These are phyloP conservation scores for Globomyces pollinis-pini DNA, from an alignment of 192 early-diverging fungal genomes.

Conservation along the genomic window DNA sequence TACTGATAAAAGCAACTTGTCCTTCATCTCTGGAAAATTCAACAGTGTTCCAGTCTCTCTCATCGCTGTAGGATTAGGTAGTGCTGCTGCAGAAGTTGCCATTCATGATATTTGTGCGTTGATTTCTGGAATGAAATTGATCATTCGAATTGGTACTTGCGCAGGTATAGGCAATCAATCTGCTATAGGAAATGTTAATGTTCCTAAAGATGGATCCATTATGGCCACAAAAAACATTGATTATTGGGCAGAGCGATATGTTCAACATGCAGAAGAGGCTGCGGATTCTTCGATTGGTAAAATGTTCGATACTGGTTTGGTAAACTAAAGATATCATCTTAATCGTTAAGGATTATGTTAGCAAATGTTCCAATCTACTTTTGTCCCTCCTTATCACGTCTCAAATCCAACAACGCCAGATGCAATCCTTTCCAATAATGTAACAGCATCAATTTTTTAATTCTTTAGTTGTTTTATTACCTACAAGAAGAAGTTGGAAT, in stretches of 20 bases:
- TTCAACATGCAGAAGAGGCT: slow-evolving; percentile 7
- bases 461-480: not conserved
- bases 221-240: slow-evolving; percentile 64
- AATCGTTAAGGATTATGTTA: not conserved
- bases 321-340: not conserved
- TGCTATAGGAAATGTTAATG: slow-evolving; percentile 33
- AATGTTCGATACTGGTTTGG: not conserved
- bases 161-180: slow-evolving; percentile 50
- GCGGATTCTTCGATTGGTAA: slow-evolving; percentile 10
- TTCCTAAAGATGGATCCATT: slow-evolving; percentile 55
- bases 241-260: slow-evolving; percentile 36
- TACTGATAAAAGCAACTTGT: slow-evolving; percentile 66
- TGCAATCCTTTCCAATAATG: slow-evolving; percentile 33
- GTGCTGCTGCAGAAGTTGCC: slow-evolving; percentile 85
- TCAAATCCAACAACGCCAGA: slow-evolving; percentile 58
- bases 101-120: slow-evolving; percentile 81
- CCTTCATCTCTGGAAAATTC: slow-evolving; percentile 79
- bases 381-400: slow-evolving; percentile 53
- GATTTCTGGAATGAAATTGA: slow-evolving; percentile 62
- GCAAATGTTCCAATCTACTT: slow-evolving; percentile 6
- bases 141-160: slow-evolving; percentile 83
- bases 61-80: slow-evolving; percentile 79
- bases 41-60: slow-evolving; percentile 67
- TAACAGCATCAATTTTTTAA: no score
- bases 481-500: slow-evolving; percentile 7